These are phyloP conservation scores for Wilhelminamyces savonicus DNA, from an alignment of 805 yeast genomes.

Conservation along the genomic window DNA sequence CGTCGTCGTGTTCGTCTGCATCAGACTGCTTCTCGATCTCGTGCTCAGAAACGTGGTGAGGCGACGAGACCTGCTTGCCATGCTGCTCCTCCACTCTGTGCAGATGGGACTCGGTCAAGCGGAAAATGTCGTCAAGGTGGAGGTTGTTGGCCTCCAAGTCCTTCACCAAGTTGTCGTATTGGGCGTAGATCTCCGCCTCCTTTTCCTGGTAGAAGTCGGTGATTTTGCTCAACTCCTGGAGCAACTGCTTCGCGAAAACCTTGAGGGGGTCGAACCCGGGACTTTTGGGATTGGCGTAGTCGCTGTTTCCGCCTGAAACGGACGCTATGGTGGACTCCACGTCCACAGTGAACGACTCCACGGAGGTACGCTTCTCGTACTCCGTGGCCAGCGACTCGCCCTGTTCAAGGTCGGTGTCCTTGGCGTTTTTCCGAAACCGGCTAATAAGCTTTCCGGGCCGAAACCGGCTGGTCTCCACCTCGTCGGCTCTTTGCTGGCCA, in stretches of 20 bases:
- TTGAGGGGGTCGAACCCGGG: conserved; percentile 22
- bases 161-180: conserved; percentile 39
- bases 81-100: conserved; percentile 8
- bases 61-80: conserved; percentile 5
- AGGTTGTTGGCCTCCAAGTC: conserved; percentile 36
- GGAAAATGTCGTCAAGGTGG: conserved; percentile 19
- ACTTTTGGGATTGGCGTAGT: conserved; percentile 4
- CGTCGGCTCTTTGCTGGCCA: neutral
- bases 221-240: conserved; percentile 45
- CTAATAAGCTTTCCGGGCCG: neutral
- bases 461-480: conserved; percentile 5
- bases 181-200: conserved; percentile 40
- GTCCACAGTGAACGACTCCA: conserved; percentile 9
- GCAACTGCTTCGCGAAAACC: conserved; percentile 41
- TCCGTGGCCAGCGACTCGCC: neutral
- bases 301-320: conserved; percentile 3
- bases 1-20: conserved; percentile 7
- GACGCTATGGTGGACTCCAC: conserved; percentile 12
- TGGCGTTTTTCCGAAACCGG: neutral
- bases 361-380: conserved; percentile 2
- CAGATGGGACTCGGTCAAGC: conserved; percentile 19
- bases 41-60: conserved; percentile 12
- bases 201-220: conserved; percentile 44
- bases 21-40: conserved; percentile 12
- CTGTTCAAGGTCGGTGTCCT: neutral